These are phyloP conservation scores for Tremellales sp. DNA, from an alignment of 1,284 basidiomycete genomes.

Conservation along the genomic window DNA sequence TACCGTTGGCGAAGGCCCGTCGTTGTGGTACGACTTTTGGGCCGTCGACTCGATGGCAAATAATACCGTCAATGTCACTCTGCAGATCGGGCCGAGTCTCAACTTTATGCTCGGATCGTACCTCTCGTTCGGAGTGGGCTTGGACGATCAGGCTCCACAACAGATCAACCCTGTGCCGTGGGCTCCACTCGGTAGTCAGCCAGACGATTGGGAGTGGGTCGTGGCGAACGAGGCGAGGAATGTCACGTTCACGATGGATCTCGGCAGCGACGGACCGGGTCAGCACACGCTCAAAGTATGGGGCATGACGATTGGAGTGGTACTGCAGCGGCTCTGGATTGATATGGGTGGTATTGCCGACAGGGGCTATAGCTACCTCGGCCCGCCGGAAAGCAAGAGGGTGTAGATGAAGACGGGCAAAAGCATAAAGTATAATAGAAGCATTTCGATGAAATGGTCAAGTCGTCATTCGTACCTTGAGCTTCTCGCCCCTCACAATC, in stretches of 20 bases:
- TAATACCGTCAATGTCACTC: constrained; percentile 51
- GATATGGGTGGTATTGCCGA: constrained; percentile 23
- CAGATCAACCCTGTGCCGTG: constrained; percentile 57
- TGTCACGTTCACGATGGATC: constrained; percentile 12
- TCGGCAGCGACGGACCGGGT: constrained; percentile 11
- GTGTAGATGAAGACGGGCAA: no score
- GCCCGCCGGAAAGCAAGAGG: constrained; percentile 19
- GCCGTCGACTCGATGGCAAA: constrained; percentile 23
- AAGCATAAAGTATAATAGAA: no score
- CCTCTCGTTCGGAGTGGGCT: constrained; percentile 56
- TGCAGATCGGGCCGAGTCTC: constrained; percentile 57
- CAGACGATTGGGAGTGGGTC: constrained; percentile 41
- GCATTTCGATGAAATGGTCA: no score
- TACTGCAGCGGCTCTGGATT: constrained; percentile 25
- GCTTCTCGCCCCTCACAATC: constrained; percentile 2
- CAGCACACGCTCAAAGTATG: constrained; percentile 21
- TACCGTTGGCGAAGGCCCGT: constrained; percentile 59
- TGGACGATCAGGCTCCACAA: constrained; percentile 52
- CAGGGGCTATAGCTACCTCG: constrained; percentile 22
- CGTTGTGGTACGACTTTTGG: constrained; percentile 63
- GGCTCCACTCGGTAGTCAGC: constrained; percentile 52
- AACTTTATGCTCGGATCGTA: constrained; percentile 56
- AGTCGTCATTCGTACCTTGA: constrained; percentile 1
- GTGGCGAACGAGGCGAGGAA: constrained; percentile 21
- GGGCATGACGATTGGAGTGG: constrained; percentile 25